A percentile compares a stretch with the other conserved stretches of the same genome.
Conservation (phyloP, 2,329 filamentous ascomycete genomes). For the Pseudogymnoascus sp. region DNA sequence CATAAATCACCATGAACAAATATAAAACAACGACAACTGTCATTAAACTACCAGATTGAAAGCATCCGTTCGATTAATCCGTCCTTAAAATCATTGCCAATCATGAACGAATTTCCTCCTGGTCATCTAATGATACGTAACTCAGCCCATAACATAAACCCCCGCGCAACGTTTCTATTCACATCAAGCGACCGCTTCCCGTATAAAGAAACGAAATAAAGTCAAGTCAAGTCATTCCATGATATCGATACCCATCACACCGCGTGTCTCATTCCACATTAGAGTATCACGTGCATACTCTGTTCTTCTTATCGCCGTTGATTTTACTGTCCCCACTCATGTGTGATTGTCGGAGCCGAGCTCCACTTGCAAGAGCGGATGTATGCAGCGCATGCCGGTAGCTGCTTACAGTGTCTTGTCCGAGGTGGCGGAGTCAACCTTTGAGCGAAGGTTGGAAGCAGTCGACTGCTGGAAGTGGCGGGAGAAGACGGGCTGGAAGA, state of each 20-base stretch:
- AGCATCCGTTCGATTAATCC: conserved; percentile 3
- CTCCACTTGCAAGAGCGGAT: conserved; percentile 1
- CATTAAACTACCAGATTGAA: conserved; percentile 7
- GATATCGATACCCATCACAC: conserved; percentile 6
- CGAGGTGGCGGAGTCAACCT: conserved; percentile 61
- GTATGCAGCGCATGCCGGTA: neutral
- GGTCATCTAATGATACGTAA: conserved; percentile 8
- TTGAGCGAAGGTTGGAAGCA: conserved; percentile 78
- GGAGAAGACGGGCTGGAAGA: conserved; percentile 83
- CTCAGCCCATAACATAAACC: conserved; percentile 5
- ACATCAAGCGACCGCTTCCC: conserved; percentile 7
- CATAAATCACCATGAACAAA: neutral
- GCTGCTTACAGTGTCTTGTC: conserved; percentile 56
- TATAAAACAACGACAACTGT: neutral
- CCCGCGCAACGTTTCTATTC: conserved; percentile 6
- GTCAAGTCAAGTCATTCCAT: conserved; percentile 8
- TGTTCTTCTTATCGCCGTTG: neutral
- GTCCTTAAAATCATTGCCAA: conserved; percentile 6
- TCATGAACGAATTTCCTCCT: conserved; percentile 2
- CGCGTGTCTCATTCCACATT: conserved; percentile 2
- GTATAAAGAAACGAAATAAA: conserved; percentile 1
- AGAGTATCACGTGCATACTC: conserved; percentile 4
- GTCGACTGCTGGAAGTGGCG: conserved; percentile 80
- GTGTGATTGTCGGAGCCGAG: conserved; percentile 3
- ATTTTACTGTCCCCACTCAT: neutral